Base-by-base conservation (phyloP, 768 basidiomycete species). In the Mycena venus region DNA sequence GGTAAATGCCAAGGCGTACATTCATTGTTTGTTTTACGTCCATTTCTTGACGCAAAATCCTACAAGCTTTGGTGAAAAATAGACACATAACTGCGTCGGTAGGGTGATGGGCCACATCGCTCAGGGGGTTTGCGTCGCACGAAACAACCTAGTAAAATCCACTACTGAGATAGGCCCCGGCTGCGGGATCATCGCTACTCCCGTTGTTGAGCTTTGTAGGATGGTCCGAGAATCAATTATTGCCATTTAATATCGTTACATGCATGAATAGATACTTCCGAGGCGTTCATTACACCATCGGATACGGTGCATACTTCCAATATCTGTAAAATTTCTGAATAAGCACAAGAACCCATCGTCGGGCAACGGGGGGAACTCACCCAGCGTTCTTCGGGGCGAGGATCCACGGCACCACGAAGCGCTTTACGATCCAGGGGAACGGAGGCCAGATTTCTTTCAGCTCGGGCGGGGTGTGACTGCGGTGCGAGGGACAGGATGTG, bases 391-490 rank as follows among this genome's bases (percentile, higher is more conserved):
- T 80, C 59, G 73, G 78, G 6, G 84, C 85, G 9, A 86, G 73
- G 15, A 85, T 44, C 70, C 83, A 85, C 10, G 86, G 85, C 3
- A 85, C 65, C 4, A 85, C 69, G 8, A 85, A 15, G 63, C 85
- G 84, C 36, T 83, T 82, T 4, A 86, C 70, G 23, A 86, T 56
- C 84, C 86, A 85, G 2, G 86, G 84, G 74, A 86, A 79, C 2
- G 76, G 72, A 0, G 86, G 86, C 82, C 83, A 87, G n/a, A 77
- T 61, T 19, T 78, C 80, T 70, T 85, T 85, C 72, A 79, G 80
- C 31, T 83, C 83, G 4, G 83, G 79, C n/a, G 84, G 80, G 9
- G 83, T 86, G 73, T 87, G 86, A 65, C 85, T 86, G 47, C 56
- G 2, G 53, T 42, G 38, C 19, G n/a, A 58, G 23, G n/a, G n/a